Percentiles rank a stretch among this genome's conserved stretches.
Conservation (phyloP, 805 yeast species). For the Candida nemodendra region DNA sequence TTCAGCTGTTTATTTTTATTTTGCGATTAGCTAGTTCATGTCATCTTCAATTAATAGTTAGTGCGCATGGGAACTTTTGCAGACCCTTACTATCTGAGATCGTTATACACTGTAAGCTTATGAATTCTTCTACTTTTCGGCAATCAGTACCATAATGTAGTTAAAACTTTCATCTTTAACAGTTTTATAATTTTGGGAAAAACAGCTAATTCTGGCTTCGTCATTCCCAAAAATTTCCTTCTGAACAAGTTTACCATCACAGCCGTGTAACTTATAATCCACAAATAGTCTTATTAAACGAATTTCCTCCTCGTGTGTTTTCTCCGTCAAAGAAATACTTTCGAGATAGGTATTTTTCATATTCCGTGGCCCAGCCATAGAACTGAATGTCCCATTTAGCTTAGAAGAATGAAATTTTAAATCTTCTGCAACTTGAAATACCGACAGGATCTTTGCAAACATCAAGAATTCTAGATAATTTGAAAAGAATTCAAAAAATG, state of each 20-base stretch:
- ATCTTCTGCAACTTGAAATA: slow-evolving; percentile 16
- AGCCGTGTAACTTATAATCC: slow-evolving; percentile 32
- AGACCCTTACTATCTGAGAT: no score
- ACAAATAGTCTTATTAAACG: slow-evolving; percentile 29
- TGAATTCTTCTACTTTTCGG: no score
- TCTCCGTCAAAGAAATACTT: background rate
- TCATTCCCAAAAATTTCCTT: slow-evolving; percentile 9
- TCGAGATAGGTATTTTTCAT: background rate
- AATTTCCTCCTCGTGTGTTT: slow-evolving; percentile 15
- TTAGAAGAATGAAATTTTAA: slow-evolving; percentile 7
- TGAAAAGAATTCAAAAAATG: slow-evolving; percentile 31
- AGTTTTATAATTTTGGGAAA: background rate
- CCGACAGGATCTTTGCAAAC: slow-evolving; percentile 19
- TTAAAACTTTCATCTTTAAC: slow-evolving; percentile 25
- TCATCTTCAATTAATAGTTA: no score
- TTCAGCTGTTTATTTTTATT: no score
- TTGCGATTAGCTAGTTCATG: no score
- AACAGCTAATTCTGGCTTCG: slow-evolving; percentile 1
- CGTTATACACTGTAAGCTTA: no score
- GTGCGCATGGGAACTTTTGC: no score
- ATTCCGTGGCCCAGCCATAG: background rate
- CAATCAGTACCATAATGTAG: slow-evolving; percentile 25
- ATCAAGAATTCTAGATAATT: slow-evolving; percentile 29
- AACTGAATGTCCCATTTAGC: background rate
- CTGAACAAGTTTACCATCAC: slow-evolving; percentile 22